Evolutionary conservation across 495 filamentous ascomycete species (phyloP), one percentile per base, ranked within the genome.

Genomic region (Hypoxylon lienhwacheense): DNA sequence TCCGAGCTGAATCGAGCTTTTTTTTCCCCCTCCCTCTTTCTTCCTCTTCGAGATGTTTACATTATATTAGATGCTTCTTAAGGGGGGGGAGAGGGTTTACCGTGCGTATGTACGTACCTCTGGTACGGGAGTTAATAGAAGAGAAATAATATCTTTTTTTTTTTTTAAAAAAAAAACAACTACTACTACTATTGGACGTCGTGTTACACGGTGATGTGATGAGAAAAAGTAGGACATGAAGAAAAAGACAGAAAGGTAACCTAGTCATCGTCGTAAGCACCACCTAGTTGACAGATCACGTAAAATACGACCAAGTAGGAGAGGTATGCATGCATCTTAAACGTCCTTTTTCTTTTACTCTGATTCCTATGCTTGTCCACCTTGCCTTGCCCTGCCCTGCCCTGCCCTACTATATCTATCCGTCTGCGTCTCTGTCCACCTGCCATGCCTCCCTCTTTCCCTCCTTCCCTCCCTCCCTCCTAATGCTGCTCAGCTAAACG

Each of bases 351-450:
- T 45, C 36, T 31, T 34, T 14, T 44, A 25, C 28, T 42, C 39
- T 51, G 37, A 35, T 34, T 16, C 47, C 26, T 49, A 37, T 41
- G 47, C 47, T 25, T 26, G 21, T 19, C 24, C 31, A 25, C 40
- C 21, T n/a, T n/a, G n/a, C n/a, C n/a, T n/a, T n/a, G n/a, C n/a
- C n/a, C n/a, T n/a, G n/a, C n/a, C n/a, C 20, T 54, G 7, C 34
- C 39, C 41, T 28, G 40, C 50, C 20, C 40, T 11, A 35, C 20
- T 17, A 19, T 5, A 25, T 19, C 5, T 37, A 21, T 24, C 21
- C 19, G 8, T 15, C 36, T 37, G 33, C 2, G 25, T 32, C 12
- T 19, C 28, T 11, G 32, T 28, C 14, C n/a, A n/a, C 32, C 41
- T 20, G 17, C 41, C 41, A 11, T 21, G 15, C 25, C 14, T 31